Evolutionary conservation across 139 green algal genomes (phyloP).

Genomic region (Chlamydomonas sphaeroides): DNA sequence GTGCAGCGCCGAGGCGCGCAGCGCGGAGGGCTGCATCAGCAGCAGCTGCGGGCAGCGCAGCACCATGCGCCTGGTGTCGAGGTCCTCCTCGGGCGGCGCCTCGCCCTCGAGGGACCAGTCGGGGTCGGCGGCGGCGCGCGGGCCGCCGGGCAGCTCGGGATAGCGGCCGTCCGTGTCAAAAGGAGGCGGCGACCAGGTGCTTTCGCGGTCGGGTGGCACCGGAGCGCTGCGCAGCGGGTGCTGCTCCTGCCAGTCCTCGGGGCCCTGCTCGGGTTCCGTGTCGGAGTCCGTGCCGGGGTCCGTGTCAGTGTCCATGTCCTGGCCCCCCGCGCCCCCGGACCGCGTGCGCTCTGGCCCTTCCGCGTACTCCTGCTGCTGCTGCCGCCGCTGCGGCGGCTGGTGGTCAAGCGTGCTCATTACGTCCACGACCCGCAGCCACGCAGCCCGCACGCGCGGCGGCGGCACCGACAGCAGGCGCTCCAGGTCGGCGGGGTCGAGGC

Average conservation of each 20-base stretch:
- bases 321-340: no score
- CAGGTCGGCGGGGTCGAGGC: neutral
- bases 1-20: slow-evolving; percentile 10
- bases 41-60: slow-evolving; percentile 33
- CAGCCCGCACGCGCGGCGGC: neutral
- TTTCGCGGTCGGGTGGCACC: no score
- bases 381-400: neutral
- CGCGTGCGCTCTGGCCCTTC: no score
- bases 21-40: neutral
- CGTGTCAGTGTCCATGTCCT: no score
- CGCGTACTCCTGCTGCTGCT: neutral
- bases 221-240: neutral
- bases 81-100: no score
- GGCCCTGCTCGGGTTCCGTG: no score
- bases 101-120: no score
- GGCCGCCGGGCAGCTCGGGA: no score
- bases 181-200: no score
- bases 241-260: neutral
- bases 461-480: slow-evolving; percentile 6
- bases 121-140: no score
- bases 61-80: neutral
- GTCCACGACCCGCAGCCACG: neutral
- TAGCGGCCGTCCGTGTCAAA: no score
- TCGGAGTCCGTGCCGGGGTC: no score
- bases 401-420: neutral